Conservation (phyloP, 2,329 filamentous ascomycete genomes). For the Chaetomiaceae sp. region DNA sequence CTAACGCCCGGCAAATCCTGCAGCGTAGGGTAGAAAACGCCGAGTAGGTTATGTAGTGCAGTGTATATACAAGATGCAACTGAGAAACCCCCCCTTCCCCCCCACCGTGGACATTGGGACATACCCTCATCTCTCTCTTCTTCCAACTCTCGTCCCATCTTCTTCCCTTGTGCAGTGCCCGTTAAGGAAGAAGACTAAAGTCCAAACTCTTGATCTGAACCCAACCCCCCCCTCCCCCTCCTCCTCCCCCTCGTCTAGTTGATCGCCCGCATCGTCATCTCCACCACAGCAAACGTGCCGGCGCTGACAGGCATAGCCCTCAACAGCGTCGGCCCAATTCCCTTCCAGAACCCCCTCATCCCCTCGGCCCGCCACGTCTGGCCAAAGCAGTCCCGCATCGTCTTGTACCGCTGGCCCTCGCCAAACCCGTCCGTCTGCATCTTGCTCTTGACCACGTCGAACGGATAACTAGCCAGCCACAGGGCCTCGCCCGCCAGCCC, state of each 20-base stretch:
- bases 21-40: slow-evolving; percentile 60
- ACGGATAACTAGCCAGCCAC: slow-evolving; percentile 90
- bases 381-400: slow-evolving; percentile 84
- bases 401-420: slow-evolving; percentile 62
- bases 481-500: slow-evolving; percentile 90
- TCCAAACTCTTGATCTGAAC: no score
- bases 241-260: slow-evolving; percentile 35
- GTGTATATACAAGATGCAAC: slow-evolving; percentile 5
- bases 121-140: no score
- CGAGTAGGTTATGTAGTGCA: slow-evolving; percentile 14
- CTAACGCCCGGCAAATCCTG: slow-evolving; percentile 62
- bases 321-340: slow-evolving; percentile 81
- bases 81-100: no score
- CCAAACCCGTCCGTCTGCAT: slow-evolving; percentile 98
- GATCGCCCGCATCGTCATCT: slow-evolving; percentile 61
- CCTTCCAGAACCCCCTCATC: slow-evolving; percentile 85
- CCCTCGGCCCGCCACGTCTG: slow-evolving; percentile 79
- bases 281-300: slow-evolving; percentile 88
- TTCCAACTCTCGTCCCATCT: neutral
- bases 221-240: neutral
- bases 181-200: neutral
- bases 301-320: slow-evolving; percentile 97
- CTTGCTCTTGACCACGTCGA: slow-evolving; percentile 98
- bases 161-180: neutral
- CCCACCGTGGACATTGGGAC: no score